Base-by-base conservation (phyloP, 768 basidiomycete species). In the Panus rudis region DNA sequence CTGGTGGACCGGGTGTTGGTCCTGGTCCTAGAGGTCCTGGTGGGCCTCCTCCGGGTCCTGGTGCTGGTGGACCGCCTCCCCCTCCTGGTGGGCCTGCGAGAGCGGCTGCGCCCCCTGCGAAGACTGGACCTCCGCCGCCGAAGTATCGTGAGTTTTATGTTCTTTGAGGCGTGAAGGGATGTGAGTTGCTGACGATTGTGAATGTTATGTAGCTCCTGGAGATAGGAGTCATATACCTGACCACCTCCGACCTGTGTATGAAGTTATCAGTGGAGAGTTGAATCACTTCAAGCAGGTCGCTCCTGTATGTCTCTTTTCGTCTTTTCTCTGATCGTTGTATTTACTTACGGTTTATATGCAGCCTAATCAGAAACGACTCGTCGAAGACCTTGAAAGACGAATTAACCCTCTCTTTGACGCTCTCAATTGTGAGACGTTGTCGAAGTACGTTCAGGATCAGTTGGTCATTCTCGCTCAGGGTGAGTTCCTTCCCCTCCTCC, bases 161-260 rank as follows among this genome's bases (percentile, higher is more conserved):
- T 30, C 16, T 30, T 30, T 10, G 16, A n/a, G n/a, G n/a, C n/a
- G n/a, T n/a, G n/a, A n/a, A n/a, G n/a, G n/a, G 6, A 37, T 7
- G 14, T 16, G 30, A 1, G 32, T 39, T 10, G 14, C 19, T 6
- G n/a, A n/a, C 16, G n/a, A 23, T 17, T 4, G 16, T 28, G 31
- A 14, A 22, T 42, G 46, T 21, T 43, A 58, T 35, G 12, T 58
- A 94, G 92, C 93, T 32, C 72, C 81, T 40, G 93, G 94, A 43
- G 94, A 98, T 60, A 75, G 92, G 21, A 78, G 76, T n/a, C 94
- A 97, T 61, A 96, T 97, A 41, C 84, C 92, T 1, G 79, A 82
- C 7, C 65, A 71, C 35, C 71, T 75, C 17, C 62, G 69, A 44
- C 79, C 84, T 1, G 79, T 86, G 39, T 92, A 72, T 49, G 70